Evolutionary conservation across 2,329 filamentous ascomycete genomes (phyloP).

Genomic region (Hypoxylon sp.): DNA sequence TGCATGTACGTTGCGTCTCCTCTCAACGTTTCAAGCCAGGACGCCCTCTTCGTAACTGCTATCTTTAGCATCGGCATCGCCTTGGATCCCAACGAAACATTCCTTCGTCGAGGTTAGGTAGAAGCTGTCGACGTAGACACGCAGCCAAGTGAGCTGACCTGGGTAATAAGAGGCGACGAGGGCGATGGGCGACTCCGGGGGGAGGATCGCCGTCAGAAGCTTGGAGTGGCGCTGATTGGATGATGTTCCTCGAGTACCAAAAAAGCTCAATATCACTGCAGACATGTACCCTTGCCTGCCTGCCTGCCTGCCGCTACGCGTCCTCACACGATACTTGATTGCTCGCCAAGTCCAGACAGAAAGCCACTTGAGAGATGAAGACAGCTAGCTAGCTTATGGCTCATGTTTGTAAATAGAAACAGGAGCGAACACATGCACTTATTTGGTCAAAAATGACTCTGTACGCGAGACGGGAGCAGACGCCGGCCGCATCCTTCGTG

Average conservation of each 20-base stretch:
- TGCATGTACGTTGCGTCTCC: constrained; percentile 4
- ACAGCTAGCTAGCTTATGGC: background rate
- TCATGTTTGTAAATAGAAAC: constrained; percentile 3
- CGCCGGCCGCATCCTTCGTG: background rate
- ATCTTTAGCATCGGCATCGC: constrained; percentile 27
- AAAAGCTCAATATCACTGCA: constrained; percentile 14
- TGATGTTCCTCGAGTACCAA: constrained; percentile 19
- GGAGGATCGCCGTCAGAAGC: constrained; percentile 25
- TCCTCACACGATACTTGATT: constrained; percentile 24
- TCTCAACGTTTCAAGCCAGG: constrained; percentile 16
- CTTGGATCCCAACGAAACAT: constrained; percentile 7
- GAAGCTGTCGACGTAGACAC: constrained; percentile 2
- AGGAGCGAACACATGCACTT: background rate
- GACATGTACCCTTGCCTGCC: too few species aligned
- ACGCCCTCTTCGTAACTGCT: constrained; percentile 11
- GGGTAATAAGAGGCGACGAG: constrained; percentile 6
- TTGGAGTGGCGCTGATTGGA: constrained; percentile 23
- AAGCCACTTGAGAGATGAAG: background rate
- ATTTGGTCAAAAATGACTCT: constrained; percentile 1
- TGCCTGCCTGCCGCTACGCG: constrained; percentile 19
- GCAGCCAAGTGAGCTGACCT: background rate
- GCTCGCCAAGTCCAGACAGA: constrained; percentile 2
- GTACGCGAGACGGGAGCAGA: constrained; percentile 3
- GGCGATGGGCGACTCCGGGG: constrained; percentile 13
- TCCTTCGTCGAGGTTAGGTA: constrained; percentile 10